Evolutionary conservation across 2,329 filamentous ascomycete genomes (phyloP), one percentile per base, ranked within the genome.

Genomic region (Atkinsonella hypoxylon): DNA sequence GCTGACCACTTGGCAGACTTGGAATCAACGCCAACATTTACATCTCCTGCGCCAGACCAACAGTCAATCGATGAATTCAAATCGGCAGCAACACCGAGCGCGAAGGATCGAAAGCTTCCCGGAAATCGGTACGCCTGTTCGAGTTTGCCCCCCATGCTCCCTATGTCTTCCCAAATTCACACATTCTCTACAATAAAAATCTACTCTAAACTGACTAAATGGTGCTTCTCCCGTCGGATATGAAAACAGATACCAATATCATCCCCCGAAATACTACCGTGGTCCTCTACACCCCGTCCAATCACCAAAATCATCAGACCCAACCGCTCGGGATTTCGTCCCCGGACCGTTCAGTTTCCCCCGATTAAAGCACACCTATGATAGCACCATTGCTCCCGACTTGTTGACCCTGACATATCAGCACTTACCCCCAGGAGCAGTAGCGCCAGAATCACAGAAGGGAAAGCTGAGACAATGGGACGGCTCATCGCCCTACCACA

Each of bases 231-330:
- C 18, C 30, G 26, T n/a, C 15, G 6, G 26, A 26, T 26, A 8
- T 7, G 4, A 36, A 4, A 20, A 41, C 55, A 95, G 91, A 77
- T 98, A 97, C 72, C 87, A 95, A 70, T 97, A 86, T 69, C 89
- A 90, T 57, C 85, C 91, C 47, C 93, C 93, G 56, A 93, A 91
- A 72, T 98, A 90, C 77, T 83, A 95, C 68, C 87, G 91, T 62
- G 93, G 93, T 51, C 90, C 90, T 56, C 77, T 97, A 22, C 90
- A 97, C 66, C 93, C 93, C 47, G 82, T 96, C 62, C 89, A 95
- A 71, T 87, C 89, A 53, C 91, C 89, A n/a, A 78, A 82, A 39
- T 79, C 83, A 48, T 93, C 90, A 55, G 87, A 96, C 61, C 90
- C 90, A 1, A 79, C 85, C 30, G 95, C 93, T 53, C 85, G 93